Base-by-base conservation (phyloP, 768 basidiomycete genomes). In the Russula dissimulans region DNA sequence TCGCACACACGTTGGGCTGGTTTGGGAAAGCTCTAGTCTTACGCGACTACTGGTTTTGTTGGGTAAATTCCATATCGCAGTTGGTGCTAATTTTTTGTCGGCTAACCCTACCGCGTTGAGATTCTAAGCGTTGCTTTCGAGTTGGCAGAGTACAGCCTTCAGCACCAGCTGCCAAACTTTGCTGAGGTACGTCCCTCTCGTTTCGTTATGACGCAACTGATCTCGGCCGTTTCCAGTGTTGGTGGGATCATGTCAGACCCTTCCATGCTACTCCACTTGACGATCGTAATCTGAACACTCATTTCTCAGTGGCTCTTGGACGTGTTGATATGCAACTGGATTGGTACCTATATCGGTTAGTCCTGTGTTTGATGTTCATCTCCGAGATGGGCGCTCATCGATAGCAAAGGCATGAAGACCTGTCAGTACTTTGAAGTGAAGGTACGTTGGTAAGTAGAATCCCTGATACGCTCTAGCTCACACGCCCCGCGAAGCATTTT, bases 41-140 rank as follows among this genome's bases (percentile, higher is more conserved):
- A 68, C 82, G 91, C 26, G 91, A 94, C 68, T 93, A 94, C 68
- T 93, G 91, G 91, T 93, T 92, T 69, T 93, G 91, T 68, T 93
- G 91, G 90, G 90, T 91, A 67, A 60, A 76, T 72, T 41, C 59
- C 43, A 45, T 54, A 50, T 62, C 48, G 42, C 54, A n/a, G 10
- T 18, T 31, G 34, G 22, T 57, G 32, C 41, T 22, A 14, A 47
- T 48, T 51, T 49, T 17, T 32, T 57, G 48, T 66, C 36, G 65
- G 51, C 48, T 56, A 50, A 60, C 63, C 61, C 65, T 52, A 63
- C 62, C 42, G 42, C 36, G 0, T 48, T 39, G 67, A 92, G 90
- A 92, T 92, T 66, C 73, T 93, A 61, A 91, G 89, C 70, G 79
- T 93, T 55, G 89, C 89, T 22, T 93, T 93, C 65, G 90, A 93